Percentiles rank a stretch among this genome's conserved stretches.
Conservation (phyloP, 208 protist species). For the Kentomonas sorsogonicus region DNA sequence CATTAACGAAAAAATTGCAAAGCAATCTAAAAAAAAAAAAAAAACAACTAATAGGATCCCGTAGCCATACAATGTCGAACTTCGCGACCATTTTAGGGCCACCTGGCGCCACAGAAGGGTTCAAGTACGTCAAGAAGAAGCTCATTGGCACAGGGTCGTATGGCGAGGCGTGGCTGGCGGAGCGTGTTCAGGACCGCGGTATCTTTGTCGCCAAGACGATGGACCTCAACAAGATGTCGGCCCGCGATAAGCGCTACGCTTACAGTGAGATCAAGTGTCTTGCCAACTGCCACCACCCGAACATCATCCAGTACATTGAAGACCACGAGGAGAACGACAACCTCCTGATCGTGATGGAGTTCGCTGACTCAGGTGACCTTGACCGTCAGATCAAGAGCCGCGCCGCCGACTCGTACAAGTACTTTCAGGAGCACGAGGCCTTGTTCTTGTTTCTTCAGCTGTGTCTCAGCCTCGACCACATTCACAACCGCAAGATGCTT, state of each 20-base stretch:
- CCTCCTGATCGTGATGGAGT: slow-evolving; percentile 85
- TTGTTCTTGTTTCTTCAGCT: slow-evolving; percentile 87
- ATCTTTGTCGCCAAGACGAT: slow-evolving; percentile 84
- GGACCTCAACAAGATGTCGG: slow-evolving; percentile 81
- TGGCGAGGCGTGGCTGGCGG: slow-evolving; percentile 79
- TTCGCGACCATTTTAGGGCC: slow-evolving; percentile 44
- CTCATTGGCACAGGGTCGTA: slow-evolving; percentile 82
- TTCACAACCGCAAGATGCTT: slow-evolving; percentile 88
- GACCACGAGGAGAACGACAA: slow-evolving; percentile 78
- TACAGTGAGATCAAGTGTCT: slow-evolving; percentile 87
- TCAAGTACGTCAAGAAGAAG: slow-evolving; percentile 78
- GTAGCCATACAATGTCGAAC: slow-evolving; percentile 3
- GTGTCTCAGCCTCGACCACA: slow-evolving; percentile 75
- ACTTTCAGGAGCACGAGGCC: slow-evolving; percentile 84
- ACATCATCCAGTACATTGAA: slow-evolving; percentile 84
- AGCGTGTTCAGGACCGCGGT: slow-evolving; percentile 41
- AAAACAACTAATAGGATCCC: too few species aligned
- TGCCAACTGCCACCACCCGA: slow-evolving; percentile 72
- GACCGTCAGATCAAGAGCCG: slow-evolving; percentile 78
- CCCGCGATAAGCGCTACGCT: slow-evolving; percentile 71
- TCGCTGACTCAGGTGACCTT: slow-evolving; percentile 81
- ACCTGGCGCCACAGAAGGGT: slow-evolving; percentile 24
- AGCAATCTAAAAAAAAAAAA: too few species aligned
- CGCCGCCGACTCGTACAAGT: slow-evolving; percentile 33
- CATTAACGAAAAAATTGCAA: too few species aligned